A percentile compares a stretch with the other conserved stretches of the same genome.
phyloP scores from a whole-genome alignment of 129 eudicot genomes.

The Oenanthe sinensis region DNA sequence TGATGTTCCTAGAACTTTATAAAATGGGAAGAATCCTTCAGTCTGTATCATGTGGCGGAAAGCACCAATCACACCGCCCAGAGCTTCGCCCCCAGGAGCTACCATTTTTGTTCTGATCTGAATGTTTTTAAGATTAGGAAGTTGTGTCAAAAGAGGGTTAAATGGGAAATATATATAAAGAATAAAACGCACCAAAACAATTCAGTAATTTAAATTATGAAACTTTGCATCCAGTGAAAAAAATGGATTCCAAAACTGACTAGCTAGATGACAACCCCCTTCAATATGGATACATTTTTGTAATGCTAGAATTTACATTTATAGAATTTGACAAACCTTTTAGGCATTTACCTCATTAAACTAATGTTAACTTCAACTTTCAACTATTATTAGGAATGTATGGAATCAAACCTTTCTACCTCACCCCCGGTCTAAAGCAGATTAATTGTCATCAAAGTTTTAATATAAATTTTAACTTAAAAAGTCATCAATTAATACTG shows the following conservation, averaged over 20 bases:
- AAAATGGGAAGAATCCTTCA: constrained; percentile 89
- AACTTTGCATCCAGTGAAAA: neutral
- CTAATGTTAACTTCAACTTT: neutral
- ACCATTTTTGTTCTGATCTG: constrained; percentile 96
- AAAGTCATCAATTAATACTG: neutral
- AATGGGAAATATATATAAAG: neutral
- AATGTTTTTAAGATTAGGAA: constrained; percentile 10
- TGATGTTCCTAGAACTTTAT: constrained; percentile 76
- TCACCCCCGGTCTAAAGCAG: neutral
- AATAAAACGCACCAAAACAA: neutral
- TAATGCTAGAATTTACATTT: neutral
- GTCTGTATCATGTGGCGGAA: constrained; percentile 79
- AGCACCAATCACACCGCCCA: constrained; percentile 84
- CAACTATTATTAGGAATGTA: neutral
- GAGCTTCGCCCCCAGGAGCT: constrained; percentile 96
- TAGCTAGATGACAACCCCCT: neutral
- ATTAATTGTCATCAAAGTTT: neutral
- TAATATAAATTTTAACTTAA: neutral
- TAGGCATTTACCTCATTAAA: neutral
- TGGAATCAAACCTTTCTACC: neutral
- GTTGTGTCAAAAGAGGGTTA: neutral
- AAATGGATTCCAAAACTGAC: neutral
- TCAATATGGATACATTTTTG: neutral
- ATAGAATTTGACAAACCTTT: neutral
- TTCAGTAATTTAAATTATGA: neutral